Evolutionary conservation across 768 basidiomycete genomes (phyloP).

Genomic region (Hebeloma cylindrosporum): DNA sequence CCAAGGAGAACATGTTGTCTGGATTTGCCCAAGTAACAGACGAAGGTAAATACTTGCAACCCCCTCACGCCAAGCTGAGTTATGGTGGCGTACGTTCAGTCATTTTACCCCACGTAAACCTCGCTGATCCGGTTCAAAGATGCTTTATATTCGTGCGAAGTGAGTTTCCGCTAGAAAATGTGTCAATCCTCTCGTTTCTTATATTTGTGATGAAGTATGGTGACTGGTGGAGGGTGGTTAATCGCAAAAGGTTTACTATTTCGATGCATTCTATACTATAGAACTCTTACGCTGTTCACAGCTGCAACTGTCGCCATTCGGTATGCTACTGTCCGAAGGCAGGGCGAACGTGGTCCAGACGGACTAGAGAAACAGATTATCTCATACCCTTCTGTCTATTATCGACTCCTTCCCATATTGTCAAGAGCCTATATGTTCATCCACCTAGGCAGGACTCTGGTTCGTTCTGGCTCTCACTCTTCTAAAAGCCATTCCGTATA

Average conservation of each 20-base stretch:
- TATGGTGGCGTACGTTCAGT: constrained; percentile 64
- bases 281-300: constrained; percentile 17
- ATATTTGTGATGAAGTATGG: constrained; percentile 48
- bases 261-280: background rate
- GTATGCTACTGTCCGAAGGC: constrained; percentile 71
- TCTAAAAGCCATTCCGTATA: background rate
- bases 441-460: constrained; percentile 57
- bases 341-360: constrained; percentile 51
- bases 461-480: constrained; percentile 26
- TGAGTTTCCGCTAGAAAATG: constrained; percentile 29
- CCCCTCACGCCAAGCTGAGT: constrained; percentile 72
- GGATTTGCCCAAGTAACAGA: constrained; percentile 70
- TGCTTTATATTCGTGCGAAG: constrained; percentile 73
- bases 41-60: constrained; percentile 61
- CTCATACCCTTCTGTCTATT: constrained; percentile 70
- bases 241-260: constrained; percentile 57
- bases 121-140: constrained; percentile 37
- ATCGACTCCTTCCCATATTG: constrained; percentile 69
- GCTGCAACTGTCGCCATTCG: constrained; percentile 66
- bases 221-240: constrained; percentile 57
- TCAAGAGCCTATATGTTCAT: constrained; percentile 71
- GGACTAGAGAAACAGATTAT: constrained; percentile 69
- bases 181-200: background rate
- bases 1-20: constrained; percentile 71
- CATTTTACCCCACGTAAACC: background rate